phyloP scores from a whole-genome alignment of 805 yeast genomes.

The Kluyveromyces nonfermentans region DNA sequence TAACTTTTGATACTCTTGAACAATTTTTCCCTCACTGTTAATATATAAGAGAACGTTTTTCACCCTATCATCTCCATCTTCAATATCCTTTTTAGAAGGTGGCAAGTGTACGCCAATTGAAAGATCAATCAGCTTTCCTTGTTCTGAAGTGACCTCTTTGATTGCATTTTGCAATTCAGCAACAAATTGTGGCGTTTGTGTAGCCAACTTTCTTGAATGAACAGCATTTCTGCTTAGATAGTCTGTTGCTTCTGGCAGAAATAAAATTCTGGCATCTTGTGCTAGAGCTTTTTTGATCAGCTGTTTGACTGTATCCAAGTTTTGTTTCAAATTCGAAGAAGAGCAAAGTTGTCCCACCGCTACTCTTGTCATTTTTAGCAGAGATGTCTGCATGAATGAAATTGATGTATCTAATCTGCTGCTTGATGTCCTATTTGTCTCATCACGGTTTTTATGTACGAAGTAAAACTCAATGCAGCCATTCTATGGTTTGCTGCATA shows the following conservation, averaged over 20 bases:
- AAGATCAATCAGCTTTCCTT: slow-evolving; percentile 44
- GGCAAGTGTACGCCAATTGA: slow-evolving; percentile 91
- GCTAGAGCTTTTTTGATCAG: slow-evolving; percentile 57
- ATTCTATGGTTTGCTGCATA: background rate
- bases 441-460: background rate
- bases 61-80: slow-evolving; percentile 35
- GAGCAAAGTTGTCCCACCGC: slow-evolving; percentile 89
- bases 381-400: background rate
- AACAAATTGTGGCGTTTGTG: slow-evolving; percentile 36
- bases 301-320: slow-evolving; percentile 48
- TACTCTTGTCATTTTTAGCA: slow-evolving; percentile 24
- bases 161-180: slow-evolving; percentile 39
- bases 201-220: slow-evolving; percentile 58
- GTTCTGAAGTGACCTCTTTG: slow-evolving; percentile 26
- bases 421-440: background rate
- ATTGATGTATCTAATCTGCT: too few species aligned
- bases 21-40: slow-evolving; percentile 50
- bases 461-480: background rate
- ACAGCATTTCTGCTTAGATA: slow-evolving; percentile 63
- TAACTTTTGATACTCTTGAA: slow-evolving; percentile 68
- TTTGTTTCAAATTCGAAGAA: slow-evolving; percentile 48
- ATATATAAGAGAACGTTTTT: slow-evolving; percentile 71
- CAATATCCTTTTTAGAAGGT: slow-evolving; percentile 24
- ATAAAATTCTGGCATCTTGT: slow-evolving; percentile 55
- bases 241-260: slow-evolving; percentile 92